Evolutionary conservation across 139 green algal genomes (phyloP), one percentile per base, ranked within the genome.

Genomic region (Edaphochlamys debaryana): DNA sequence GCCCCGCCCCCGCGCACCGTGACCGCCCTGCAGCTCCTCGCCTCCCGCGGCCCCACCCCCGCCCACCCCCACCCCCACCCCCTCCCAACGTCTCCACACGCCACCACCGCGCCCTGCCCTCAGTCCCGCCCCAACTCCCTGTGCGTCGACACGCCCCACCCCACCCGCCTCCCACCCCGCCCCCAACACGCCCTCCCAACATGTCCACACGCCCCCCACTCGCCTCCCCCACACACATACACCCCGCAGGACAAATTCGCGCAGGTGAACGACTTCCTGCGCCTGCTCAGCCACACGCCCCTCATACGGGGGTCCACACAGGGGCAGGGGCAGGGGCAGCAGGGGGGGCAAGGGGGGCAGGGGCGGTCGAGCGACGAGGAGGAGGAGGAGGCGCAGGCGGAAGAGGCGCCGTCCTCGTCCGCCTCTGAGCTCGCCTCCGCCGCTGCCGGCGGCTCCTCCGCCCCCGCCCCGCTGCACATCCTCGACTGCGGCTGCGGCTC

Each of bases 401-500:
- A 63, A 48, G 25, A 41, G 69, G 45, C 78, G 48, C 20, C 45
- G 64, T 62, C 23, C 48, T 36, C 69, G 4, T 27, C 32, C 29
- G 23, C 25, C 42, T 40, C 30, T 54, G 11, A 54, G 11, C 45
- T 54, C 45, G 30, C 62, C 62, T 69, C 62, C 36, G 48, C 66
- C 19, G 1, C 66, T 42, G 9, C 32, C 76, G 60, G 30, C 60
- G 23, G 36, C 30, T 4, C 9, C 23, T 63, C 41, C 0, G 30
- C 32, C 29, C 11, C 3, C 27, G 48, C 5, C 30, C 85, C 73
- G 42, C 40, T 91, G 27, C 79, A 67, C 8, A 86, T 95, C 34
- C 68, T 93, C 36, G 92, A 95, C 66, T 88, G 85, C 41, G 92
- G 92, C 48, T 95, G 92, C 45, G 92, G 92, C 58, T 90, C 86